Evolutionary conservation across 768 basidiomycete genomes (phyloP).

Genomic region (Russula sp.): DNA sequence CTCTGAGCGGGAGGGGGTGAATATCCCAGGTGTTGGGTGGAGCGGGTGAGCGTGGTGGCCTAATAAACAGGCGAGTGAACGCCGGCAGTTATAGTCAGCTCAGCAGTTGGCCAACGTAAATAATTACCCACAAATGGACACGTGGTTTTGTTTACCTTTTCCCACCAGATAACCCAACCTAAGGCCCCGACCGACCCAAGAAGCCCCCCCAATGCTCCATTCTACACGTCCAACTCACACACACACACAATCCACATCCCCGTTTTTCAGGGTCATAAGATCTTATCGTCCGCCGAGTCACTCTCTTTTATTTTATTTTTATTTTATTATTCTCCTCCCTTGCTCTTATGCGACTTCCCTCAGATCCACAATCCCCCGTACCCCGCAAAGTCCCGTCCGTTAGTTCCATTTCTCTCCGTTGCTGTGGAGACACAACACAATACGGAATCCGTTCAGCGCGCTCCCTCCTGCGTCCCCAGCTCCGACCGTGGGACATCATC

Average conservation of each 20-base stretch:
- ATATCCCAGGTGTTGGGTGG: constrained; percentile 15
- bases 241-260: too few species aligned
- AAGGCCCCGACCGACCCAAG: neutral
- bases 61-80: constrained; percentile 20
- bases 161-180: constrained; percentile 1
- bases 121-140: constrained; percentile 16
- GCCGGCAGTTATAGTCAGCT: constrained; percentile 22
- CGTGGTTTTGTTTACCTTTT: constrained; percentile 20
- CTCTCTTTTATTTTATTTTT: neutral
- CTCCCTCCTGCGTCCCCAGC: neutral
- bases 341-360: neutral
- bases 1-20: neutral
- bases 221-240: neutral
- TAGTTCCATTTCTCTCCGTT: constrained; percentile 2
- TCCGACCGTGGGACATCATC: constrained; percentile 7
- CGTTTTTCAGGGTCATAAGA: constrained; percentile 2
- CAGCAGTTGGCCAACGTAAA: constrained; percentile 14
- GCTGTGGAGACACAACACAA: constrained; percentile 20
- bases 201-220: constrained; percentile 3
- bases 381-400: neutral
- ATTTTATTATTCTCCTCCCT: neutral
- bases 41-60: constrained; percentile 22
- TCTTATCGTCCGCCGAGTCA: neutral
- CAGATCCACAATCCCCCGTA: neutral
- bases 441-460: neutral